Evolutionary conservation across 495 filamentous ascomycete genomes (phyloP).

Genomic region (Lichenothelia convexa): DNA sequence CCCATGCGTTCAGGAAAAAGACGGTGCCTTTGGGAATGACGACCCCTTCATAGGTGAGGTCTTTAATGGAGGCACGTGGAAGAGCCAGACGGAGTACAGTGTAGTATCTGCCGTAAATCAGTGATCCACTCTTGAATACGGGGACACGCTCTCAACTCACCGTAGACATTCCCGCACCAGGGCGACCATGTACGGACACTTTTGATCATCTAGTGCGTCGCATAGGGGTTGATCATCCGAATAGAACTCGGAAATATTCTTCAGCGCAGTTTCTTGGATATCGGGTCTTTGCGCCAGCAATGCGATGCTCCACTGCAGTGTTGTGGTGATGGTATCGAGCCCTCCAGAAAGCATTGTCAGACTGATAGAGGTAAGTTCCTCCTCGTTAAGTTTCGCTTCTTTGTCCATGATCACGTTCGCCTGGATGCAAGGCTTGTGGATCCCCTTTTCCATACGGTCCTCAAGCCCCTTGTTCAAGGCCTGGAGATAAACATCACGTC

Average conservation of each 20-base stretch:
- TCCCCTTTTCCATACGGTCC: constrained; percentile 38
- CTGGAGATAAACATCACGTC: constrained; percentile 40
- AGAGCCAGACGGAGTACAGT: constrained; percentile 42
- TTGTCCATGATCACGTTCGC: constrained; percentile 45
- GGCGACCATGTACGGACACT: constrained; percentile 39
- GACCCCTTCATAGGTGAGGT: constrained; percentile 36
- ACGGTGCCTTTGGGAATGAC: constrained; percentile 40
- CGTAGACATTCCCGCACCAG: constrained; percentile 40
- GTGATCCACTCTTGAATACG: no score
- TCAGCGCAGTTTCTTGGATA: constrained; percentile 39
- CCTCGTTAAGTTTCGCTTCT: constrained; percentile 36
- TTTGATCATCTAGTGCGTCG: constrained; percentile 40
- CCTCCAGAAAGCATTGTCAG: constrained; percentile 45
- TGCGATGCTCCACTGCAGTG: constrained; percentile 44
- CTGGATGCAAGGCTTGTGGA: constrained; percentile 43
- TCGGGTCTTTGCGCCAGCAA: constrained; percentile 37
- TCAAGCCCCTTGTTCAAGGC: constrained; percentile 34
- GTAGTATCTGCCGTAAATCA: constrained; percentile 36
- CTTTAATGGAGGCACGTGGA: constrained; percentile 39
- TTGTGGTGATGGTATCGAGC: constrained; percentile 43
- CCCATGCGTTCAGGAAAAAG: constrained; percentile 48
- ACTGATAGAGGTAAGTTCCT: constrained; percentile 43
- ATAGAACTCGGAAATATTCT: constrained; percentile 37
- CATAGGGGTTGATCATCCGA: constrained; percentile 34
- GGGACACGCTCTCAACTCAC: constrained; percentile 17